phyloP scores from a whole-genome alignment of 2,329 filamentous ascomycete species.

The Coniochaeta sp. region DNA sequence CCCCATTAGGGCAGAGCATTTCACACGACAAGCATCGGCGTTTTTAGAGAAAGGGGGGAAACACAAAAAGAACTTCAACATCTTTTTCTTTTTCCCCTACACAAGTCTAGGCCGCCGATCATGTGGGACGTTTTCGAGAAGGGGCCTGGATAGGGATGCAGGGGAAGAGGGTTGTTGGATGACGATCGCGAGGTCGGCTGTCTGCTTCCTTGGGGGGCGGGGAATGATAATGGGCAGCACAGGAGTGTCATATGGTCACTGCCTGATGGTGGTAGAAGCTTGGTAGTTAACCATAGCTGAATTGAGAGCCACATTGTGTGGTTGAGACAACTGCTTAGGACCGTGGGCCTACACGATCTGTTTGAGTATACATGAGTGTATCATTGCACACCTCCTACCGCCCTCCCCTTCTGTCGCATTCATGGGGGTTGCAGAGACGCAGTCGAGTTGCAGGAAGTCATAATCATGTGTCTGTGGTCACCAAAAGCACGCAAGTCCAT shows the following conservation, averaged over 20 bases:
- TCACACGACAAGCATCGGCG: conserved; percentile 18
- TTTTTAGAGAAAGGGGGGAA: conserved; percentile 19
- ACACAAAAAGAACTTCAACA: conserved; percentile 25
- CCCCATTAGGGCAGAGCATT: conserved; percentile 22
- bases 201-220: not conserved
- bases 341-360: not conserved
- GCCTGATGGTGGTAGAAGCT: not conserved
- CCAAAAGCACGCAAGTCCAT: too few relatives aligned
- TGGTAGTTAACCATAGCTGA: not conserved
- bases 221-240: not conserved
- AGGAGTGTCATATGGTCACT: not conserved
- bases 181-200: not conserved
- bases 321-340: not conserved
- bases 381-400: not conserved
- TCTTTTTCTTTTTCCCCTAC: conserved; percentile 22
- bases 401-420: too few relatives aligned
- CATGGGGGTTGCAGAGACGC: too few relatives aligned
- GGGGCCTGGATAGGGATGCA: conserved; percentile 12
- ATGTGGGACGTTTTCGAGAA: conserved; percentile 12
- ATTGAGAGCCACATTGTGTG: not conserved
- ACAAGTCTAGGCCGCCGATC: conserved; percentile 14
- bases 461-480: too few relatives aligned
- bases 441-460: too few relatives aligned
- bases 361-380: not conserved
- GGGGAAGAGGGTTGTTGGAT: not conserved